Base-by-base conservation (phyloP, 1,284 basidiomycete genomes). In the Sporisorium reilianum region DNA sequence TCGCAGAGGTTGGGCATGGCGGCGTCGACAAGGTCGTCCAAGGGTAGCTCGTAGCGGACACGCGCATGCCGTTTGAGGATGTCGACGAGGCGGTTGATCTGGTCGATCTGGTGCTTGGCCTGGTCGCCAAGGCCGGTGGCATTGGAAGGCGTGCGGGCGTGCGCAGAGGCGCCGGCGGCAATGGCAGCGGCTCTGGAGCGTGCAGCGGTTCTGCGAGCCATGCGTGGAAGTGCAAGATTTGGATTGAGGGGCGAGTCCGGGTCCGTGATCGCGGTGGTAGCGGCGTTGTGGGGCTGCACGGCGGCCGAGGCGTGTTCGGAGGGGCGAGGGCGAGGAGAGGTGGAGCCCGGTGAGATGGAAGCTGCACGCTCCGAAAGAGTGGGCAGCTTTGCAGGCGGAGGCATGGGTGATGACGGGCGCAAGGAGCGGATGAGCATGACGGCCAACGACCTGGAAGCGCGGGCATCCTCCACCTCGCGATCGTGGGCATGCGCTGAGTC, bases 1-100 rank as follows among this genome's bases (percentile, higher is more conserved):
- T 97, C 95, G 26, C 91, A 89, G 3, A 97, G 88, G 38, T 90
- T 91, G 5, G 91, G 91, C 42, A 92, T 86, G 18, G 92, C 87
- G 18, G 89, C 89, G 80, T 90, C 88, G 20, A 94, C 86, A 20
- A 95, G 86, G 56, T 94, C 91, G 0, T 87, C 85, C 14, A 92
- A 86, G 8, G 90, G 89, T 23, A 95, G 79, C 75, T 93, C 92
- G 79, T 92, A 92, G 52, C 90, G 88, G 22, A 96, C 90, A 7
- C 91, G 89, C 30, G 93, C 85, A 76, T 90, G 91, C 26, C 90
- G 88, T 79, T 91, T 90, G n/a, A 97, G 86, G 46, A 92, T 88
- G 28, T 87, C 87, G 25, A 90, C 90, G 2, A 97, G 86, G 63
- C 88, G 89, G 5, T 88, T 88, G 89, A 95, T 69, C 32, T 66